phyloP scores from a whole-genome alignment of 345 rosid species.

The Boechera retrofracta region DNA sequence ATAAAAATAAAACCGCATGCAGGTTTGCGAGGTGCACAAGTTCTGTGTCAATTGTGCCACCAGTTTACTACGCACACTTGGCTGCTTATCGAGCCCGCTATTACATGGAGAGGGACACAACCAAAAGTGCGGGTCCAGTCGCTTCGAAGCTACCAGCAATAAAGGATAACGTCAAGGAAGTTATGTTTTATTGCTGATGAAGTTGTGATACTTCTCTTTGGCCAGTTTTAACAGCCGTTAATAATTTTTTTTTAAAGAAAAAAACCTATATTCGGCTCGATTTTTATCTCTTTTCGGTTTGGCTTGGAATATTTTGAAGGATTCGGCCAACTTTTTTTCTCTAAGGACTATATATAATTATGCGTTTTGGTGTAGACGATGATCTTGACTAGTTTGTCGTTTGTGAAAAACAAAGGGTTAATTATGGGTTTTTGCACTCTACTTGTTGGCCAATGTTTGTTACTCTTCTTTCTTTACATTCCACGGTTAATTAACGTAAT shows the following conservation, averaged over 20 bases:
- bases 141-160: slow-evolving; percentile 47
- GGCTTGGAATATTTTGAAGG: neutral
- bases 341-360: neutral
- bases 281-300: no score
- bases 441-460: neutral
- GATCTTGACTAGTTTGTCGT: neutral
- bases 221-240: neutral
- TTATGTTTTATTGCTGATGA: slow-evolving; percentile 65
- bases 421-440: neutral
- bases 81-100: slow-evolving; percentile 68
- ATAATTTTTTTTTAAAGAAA: neutral
- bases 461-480: neutral
- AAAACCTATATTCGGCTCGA: no score
- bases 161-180: slow-evolving; percentile 62
- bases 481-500: neutral
- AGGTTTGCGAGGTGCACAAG: slow-evolving; percentile 84
- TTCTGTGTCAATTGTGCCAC: slow-evolving; percentile 74
- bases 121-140: neutral
- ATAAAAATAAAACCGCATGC: neutral
- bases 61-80: slow-evolving; percentile 72
- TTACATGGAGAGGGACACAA: slow-evolving; percentile 48
- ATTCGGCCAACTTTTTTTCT: neutral
- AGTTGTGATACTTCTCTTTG: neutral
- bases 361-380: neutral
- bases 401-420: neutral